Percentiles rank a stretch among this genome's conserved stretches.
These are phyloP conservation scores for Exophiala spinifera DNA, from an alignment of 2,329 filamentous ascomycete species.

Conservation along the genomic window DNA sequence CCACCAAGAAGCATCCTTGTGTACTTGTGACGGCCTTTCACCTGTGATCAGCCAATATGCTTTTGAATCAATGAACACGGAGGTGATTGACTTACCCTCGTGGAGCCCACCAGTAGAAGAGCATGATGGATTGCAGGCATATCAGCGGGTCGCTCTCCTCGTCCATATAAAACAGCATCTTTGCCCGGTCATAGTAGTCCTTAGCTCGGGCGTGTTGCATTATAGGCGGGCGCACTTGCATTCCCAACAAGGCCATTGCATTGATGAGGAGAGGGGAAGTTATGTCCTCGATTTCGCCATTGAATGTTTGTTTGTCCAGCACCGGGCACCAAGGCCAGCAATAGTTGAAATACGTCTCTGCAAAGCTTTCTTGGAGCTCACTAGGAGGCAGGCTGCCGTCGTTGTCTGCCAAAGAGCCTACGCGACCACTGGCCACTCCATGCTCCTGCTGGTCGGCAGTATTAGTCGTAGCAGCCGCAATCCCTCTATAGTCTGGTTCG, in stretches of 20 bases:
- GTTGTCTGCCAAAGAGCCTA: conserved; percentile 32
- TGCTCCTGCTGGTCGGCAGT: background rate
- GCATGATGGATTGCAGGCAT: conserved; percentile 37
- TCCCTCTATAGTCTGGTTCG: conserved; percentile 7
- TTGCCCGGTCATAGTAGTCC: conserved; percentile 41
- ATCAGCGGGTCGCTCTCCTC: conserved; percentile 40
- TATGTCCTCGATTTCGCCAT: conserved; percentile 41
- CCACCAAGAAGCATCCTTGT: conserved; percentile 46
- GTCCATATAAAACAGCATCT: conserved; percentile 42
- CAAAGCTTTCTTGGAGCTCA: conserved; percentile 11
- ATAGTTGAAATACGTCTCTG: conserved; percentile 12
- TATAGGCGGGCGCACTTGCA: conserved; percentile 43
- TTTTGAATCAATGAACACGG: background rate
- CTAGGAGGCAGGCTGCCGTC: conserved; percentile 35
- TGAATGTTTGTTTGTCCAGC: conserved; percentile 5
- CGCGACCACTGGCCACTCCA: background rate
- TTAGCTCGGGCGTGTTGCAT: conserved; percentile 40
- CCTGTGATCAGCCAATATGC: background rate
- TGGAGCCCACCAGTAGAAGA: conserved; percentile 49
- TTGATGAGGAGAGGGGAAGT: conserved; percentile 42
- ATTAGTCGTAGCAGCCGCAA: background rate
- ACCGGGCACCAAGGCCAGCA: conserved; percentile 20
- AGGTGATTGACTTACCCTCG: conserved; percentile 14
- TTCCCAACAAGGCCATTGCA: conserved; percentile 41
- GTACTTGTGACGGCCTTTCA: conserved; percentile 36